Evolutionary conservation across 805 yeast species (phyloP), one percentile per base, ranked within the genome.

Genomic region (Jamesozyma jinghongensis): DNA sequence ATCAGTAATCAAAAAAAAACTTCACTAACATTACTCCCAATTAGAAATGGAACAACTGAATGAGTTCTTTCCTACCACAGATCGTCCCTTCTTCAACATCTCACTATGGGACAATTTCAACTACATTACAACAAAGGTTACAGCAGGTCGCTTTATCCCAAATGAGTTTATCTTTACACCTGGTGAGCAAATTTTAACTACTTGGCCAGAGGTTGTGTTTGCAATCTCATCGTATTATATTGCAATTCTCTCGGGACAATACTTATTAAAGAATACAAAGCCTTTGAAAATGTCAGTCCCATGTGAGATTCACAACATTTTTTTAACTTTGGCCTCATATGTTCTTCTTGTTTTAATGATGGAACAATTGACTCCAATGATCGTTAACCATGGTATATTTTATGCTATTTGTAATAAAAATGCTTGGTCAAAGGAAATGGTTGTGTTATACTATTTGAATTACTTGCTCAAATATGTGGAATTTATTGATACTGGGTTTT

Each of bases 381-480:
- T 87, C 47, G 68, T 66, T 52, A 60, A 71, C 46, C 75, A 87
- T 57, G 97, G 97, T 13, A 39, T 90, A 16, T 81, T 81, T 63
- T 85, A 75, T 59, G 85, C 95, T 36, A 79, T 90, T 57, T 90
- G 97, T 66, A 66, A 76, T 63, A 62, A 68, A 47, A 71, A 73
- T 36, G 80, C 95, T 10, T 90, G 88, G 81, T 80, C 94, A 32
- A 82, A 81, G 48, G 77, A 78, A 55, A 73, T 88, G 62, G 90
- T 85, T 46, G 73, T 85, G 22, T 66, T 90, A 50, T 90, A 90
- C 68, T 90, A 87, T 69, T 69, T 90, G 66, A 90, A 88, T 70
- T 88, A 88, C 67, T 69, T 90, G 63, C 82, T 92, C 62, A 88
- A 88, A 67, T 88, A 73, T 67, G 59, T 82, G 53, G 97, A 90